phyloP scores from a whole-genome alignment of 352 stramenopile genomes.

The Pythium folliculosum region DNA sequence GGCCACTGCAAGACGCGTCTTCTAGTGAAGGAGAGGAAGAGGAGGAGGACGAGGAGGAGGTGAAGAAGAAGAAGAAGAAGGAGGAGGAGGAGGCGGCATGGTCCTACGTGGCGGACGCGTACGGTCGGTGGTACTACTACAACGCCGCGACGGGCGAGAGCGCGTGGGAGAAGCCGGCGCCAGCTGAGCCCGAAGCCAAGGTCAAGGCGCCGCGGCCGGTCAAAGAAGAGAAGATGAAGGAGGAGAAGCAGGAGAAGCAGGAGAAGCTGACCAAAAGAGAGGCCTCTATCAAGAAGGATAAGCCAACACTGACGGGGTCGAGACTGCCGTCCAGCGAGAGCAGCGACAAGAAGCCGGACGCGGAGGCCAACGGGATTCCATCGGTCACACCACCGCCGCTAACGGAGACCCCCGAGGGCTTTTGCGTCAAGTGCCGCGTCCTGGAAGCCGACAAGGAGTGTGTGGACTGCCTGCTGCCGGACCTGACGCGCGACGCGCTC shows the following conservation, averaged over 20 bases:
- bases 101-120: constrained; percentile 39
- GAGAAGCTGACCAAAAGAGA: background rate
- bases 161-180: constrained; percentile 47
- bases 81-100: constrained; percentile 25
- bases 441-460: constrained; percentile 50
- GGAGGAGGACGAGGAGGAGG: constrained; percentile 17
- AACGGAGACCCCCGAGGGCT: constrained; percentile 20
- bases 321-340: no score
- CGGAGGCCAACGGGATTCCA: no score
- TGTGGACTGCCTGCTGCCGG: constrained; percentile 44
- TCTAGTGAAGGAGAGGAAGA: background rate
- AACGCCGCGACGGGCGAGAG: constrained; percentile 52
- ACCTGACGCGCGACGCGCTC: constrained; percentile 1
- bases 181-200: constrained; percentile 20
- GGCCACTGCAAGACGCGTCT: background rate
- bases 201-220: constrained; percentile 12
- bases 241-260: background rate
- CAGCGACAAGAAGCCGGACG: no score
- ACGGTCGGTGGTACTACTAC: constrained; percentile 70
- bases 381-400: background rate
- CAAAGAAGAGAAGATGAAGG: constrained; percentile 10
- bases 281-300: background rate
- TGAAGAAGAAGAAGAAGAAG: background rate
- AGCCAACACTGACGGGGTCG: no score
- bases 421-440: constrained; percentile 44